These are phyloP conservation scores for Chlorencoelia australis DNA, from an alignment of 2,329 filamentous ascomycete genomes.

Conservation along the genomic window DNA sequence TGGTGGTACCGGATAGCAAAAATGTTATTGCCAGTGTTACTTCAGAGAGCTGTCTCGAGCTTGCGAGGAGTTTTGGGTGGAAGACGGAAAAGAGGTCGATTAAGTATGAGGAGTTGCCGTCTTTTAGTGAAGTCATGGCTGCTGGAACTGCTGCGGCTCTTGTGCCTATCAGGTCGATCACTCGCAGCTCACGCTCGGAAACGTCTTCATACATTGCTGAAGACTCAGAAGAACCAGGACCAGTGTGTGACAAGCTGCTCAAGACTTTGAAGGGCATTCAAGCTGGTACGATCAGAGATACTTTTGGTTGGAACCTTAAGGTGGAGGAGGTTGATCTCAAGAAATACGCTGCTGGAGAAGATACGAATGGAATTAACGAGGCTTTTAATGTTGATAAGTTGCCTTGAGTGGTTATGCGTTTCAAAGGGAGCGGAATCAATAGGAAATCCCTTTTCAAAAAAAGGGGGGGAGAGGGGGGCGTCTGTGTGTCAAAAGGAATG, in stretches of 20 bases:
- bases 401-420: too few species aligned
- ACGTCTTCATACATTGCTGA: slow-evolving; percentile 45
- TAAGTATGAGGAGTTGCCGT: slow-evolving; percentile 46
- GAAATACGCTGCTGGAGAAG: slow-evolving; percentile 18
- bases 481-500: too few species aligned
- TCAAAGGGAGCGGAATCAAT: too few species aligned
- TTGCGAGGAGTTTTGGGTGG: slow-evolving; percentile 74
- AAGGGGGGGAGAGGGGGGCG: too few species aligned
- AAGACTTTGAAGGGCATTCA: slow-evolving; percentile 77
- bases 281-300: slow-evolving; percentile 66
- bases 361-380: slow-evolving; percentile 16
- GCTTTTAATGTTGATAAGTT: slow-evolving; percentile 11
- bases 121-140: slow-evolving; percentile 73
- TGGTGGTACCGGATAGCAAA: slow-evolving; percentile 80
- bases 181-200: slow-evolving; percentile 46
- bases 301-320: slow-evolving; percentile 26
- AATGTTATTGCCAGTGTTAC: slow-evolving; percentile 85
- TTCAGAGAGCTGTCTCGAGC: slow-evolving; percentile 64
- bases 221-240: slow-evolving; percentile 58
- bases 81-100: slow-evolving; percentile 67
- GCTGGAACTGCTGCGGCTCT: slow-evolving; percentile 86
- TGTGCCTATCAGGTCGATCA: slow-evolving; percentile 87
- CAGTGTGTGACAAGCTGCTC: slow-evolving; percentile 62
- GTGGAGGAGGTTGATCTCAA: slow-evolving; percentile 22
- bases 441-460: too few species aligned